Base-by-base conservation (phyloP, 371 early-diverging fungal genomes). In the Saksenaea oblongispora region DNA sequence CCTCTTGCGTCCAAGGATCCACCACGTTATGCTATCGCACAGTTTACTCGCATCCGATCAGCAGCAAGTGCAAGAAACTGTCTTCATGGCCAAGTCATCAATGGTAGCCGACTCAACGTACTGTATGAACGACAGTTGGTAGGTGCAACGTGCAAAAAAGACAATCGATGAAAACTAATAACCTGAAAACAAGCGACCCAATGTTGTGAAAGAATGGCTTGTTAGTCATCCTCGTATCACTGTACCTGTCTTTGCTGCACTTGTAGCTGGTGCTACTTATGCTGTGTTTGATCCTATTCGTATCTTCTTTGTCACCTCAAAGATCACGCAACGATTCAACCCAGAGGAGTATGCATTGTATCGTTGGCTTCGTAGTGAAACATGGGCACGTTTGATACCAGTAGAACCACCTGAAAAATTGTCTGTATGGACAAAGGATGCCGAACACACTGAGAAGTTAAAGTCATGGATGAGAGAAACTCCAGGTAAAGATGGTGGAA, bases 41-140 rank as follows among this genome's bases (percentile, higher is more conserved):
- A 91, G 61, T 97, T 89, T 67, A 80, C 87, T 11, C 74, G 84
- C 34, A 79, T 89, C 57, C 86, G 94, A 10, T 81, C 88, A 0
- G 96, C 98, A 11, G 90, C 97, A 4, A 88, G 89, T 54, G 98
- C 98, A 1, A 84, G 92, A 17, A 94, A 94, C 65, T 97, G 98
- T 78, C 76, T 94, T 47, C 91, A 96, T 61, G 93, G 93, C 3
- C 74, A 88, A 47, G 60, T 73, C 1, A 71, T 97, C 42, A 85
- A 85, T 18, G 86, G 82, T 1, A 90, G 92, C 0, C 72, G 82
- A n/a, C 65, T 97, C 24, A 76, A 75, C 28, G 79, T 93, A 37
- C 65, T 83, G 4, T 96, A 94, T 69, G 95, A 93, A 58, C 78
- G 79, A 17, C 82, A 84, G 28, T 36, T 85, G 62, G 82, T 82